These are phyloP conservation scores for Helianthus tuberosus DNA, from an alignment of 129 eudicot genomes.

Conservation along the genomic window DNA sequence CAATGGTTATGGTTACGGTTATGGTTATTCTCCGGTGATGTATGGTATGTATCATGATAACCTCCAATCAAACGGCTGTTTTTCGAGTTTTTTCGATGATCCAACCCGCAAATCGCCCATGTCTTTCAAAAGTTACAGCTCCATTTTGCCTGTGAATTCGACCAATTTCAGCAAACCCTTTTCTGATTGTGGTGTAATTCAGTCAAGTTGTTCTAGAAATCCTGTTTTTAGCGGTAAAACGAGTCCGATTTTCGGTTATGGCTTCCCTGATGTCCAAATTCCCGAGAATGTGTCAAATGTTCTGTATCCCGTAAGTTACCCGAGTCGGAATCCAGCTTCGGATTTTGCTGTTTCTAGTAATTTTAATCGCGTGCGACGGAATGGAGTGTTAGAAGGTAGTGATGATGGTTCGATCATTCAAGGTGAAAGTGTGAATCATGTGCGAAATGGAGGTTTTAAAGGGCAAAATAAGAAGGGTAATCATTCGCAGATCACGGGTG, in stretches of 20 bases:
- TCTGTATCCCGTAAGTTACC: constrained; percentile 28
- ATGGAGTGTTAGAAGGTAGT: constrained; percentile 31
- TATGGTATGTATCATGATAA: constrained; percentile 52
- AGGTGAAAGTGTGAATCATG: constrained; percentile 40
- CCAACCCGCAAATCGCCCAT: constrained; percentile 35
- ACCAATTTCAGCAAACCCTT: constrained; percentile 36
- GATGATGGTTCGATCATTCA: constrained; percentile 39
- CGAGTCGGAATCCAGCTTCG: constrained; percentile 39
- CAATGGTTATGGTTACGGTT: constrained; percentile 18
- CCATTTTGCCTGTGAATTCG: constrained; percentile 28
- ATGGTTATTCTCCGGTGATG: constrained; percentile 36
- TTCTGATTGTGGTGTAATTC: constrained; percentile 24
- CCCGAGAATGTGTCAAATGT: constrained; percentile 25
- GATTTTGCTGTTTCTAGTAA: constrained; percentile 33
- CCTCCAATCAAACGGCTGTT: constrained; percentile 55
- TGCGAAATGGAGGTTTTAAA: constrained; percentile 30
- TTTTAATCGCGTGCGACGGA: constrained; percentile 22
- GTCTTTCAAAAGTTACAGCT: constrained; percentile 33
- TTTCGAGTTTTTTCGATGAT: constrained; percentile 45
- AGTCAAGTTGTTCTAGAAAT: constrained; percentile 30
- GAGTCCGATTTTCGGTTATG: constrained; percentile 37
- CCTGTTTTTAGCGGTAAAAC: constrained; percentile 32
- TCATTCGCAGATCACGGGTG: constrained; percentile 22
- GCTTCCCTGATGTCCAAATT: constrained; percentile 16
- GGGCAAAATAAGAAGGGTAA: constrained; percentile 34